phyloP scores from a whole-genome alignment of 163 green algal genomes.

The Trebouxia gelatinosa region DNA sequence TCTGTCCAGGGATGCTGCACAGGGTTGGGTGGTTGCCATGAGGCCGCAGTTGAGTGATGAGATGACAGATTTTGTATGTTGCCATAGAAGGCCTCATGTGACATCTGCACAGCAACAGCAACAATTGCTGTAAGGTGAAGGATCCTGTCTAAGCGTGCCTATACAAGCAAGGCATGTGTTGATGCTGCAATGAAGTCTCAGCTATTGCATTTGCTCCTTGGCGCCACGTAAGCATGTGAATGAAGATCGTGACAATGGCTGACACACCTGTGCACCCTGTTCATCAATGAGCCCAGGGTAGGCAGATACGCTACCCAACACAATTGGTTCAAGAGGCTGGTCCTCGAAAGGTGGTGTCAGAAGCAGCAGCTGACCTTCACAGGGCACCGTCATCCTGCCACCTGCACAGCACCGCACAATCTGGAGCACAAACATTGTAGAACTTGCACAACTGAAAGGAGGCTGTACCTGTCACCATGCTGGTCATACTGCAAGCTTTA shows the following conservation, averaged over 20 bases:
- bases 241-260: too few relatives aligned
- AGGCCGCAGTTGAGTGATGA: not conserved
- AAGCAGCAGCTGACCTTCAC: conserved; percentile 43
- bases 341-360: conserved; percentile 26
- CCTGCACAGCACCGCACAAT: not conserved
- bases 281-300: conserved; percentile 17
- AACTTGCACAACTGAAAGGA: conserved; percentile 33
- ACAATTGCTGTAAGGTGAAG: not conserved
- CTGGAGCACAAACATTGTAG: conserved; percentile 28
- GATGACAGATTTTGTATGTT: not conserved
- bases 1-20: conserved; percentile 14
- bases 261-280: conserved; percentile 1
- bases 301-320: conserved; percentile 15
- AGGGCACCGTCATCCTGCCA: conserved; percentile 43
- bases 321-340: conserved; percentile 25
- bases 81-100: conserved; percentile 11
- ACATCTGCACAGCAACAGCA: conserved; percentile 4
- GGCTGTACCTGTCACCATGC: conserved; percentile 27
- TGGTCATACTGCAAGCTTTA: too few relatives aligned
- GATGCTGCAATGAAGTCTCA: too few relatives aligned
- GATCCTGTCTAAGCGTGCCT: too few relatives aligned
- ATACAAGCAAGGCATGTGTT: too few relatives aligned
- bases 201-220: too few relatives aligned
- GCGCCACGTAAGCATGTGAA: too few relatives aligned
- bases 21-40: conserved; percentile 10